phyloP scores from a whole-genome alignment of 768 basidiomycete species.

The Psilocybe azurescens region DNA sequence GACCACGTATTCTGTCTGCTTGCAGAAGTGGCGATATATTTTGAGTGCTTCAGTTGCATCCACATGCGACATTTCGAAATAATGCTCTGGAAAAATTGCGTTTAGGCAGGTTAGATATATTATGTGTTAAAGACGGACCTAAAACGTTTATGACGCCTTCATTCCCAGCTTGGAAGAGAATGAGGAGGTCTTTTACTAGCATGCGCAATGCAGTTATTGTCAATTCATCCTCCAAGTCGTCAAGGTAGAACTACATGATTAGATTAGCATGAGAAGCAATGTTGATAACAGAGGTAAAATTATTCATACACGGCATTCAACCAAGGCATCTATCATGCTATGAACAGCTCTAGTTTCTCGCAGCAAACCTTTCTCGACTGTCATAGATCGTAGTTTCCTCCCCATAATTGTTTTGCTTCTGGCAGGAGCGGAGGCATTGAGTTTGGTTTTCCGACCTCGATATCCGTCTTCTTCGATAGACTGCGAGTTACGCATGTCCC shows the following conservation, averaged over 20 bases:
- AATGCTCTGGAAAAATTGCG: constrained; percentile 70
- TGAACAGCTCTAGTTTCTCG: constrained; percentile 93
- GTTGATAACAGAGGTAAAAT: not conserved
- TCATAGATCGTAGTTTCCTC: constrained; percentile 86
- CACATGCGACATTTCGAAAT: constrained; percentile 97
- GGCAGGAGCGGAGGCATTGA: constrained; percentile 40
- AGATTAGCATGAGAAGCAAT: not conserved
- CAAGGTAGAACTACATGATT: constrained; percentile 82
- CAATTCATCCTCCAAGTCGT: constrained; percentile 91
- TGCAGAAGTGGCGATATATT: constrained; percentile 94
- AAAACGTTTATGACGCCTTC: constrained; percentile 89
- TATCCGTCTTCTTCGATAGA: constrained; percentile 64
- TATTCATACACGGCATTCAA: constrained; percentile 84
- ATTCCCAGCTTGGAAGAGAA: constrained; percentile 95
- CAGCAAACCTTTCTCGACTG: constrained; percentile 94
- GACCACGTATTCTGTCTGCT: constrained; percentile 90
- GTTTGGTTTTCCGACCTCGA: constrained; percentile 35
- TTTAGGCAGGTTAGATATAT: constrained; percentile 16
- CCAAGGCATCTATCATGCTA: constrained; percentile 83
- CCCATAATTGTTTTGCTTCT: constrained; percentile 83
- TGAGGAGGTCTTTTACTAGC: constrained; percentile 94
- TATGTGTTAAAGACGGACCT: constrained; percentile 48
- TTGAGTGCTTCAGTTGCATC: constrained; percentile 85
- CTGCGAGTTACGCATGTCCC: constrained; percentile 75
- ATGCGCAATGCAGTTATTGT: constrained; percentile 88